A percentile compares a stretch with the other conserved stretches of the same genome.
These are phyloP conservation scores for Aleurites moluccanus DNA, from an alignment of 441 rosid genomes.

Conservation along the genomic window DNA sequence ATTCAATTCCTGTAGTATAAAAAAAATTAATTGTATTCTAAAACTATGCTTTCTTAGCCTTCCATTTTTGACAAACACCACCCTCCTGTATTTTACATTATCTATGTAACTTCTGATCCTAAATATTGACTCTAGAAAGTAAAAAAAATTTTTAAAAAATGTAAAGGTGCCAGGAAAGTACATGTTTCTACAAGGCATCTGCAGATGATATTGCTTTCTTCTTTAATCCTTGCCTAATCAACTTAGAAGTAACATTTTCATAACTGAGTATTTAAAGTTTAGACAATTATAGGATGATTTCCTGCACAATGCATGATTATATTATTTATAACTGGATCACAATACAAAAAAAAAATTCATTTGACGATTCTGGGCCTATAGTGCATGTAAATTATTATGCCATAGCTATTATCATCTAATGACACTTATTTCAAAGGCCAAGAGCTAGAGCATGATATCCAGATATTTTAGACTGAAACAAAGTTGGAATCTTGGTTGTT, in stretches of 20 bases:
- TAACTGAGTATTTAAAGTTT: neutral
- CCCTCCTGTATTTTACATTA: neutral
- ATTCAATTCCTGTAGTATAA: slow-evolving; percentile 23
- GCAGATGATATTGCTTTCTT: neutral
- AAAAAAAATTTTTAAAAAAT: neutral
- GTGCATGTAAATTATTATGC: neutral
- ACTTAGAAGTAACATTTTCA: neutral
- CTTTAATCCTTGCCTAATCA: neutral
- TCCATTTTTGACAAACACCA: slow-evolving; percentile 21
- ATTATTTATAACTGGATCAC: no score
- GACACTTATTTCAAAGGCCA: neutral
- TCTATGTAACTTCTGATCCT: neutral
- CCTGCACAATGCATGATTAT: neutral
- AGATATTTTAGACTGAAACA: neutral
- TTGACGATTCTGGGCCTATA: neutral
- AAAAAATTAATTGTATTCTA: slow-evolving; percentile 20
- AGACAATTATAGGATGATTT: neutral
- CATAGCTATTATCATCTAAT: neutral
- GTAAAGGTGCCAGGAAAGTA: neutral
- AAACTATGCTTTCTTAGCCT: slow-evolving; percentile 24
- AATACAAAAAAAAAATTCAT: no score
- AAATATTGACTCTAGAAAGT: neutral
- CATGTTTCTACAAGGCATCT: neutral
- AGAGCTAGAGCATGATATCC: neutral
- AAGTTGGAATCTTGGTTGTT: no score